phyloP scores from a whole-genome alignment of 495 filamentous ascomycete genomes.

The Penicillium taxi region DNA sequence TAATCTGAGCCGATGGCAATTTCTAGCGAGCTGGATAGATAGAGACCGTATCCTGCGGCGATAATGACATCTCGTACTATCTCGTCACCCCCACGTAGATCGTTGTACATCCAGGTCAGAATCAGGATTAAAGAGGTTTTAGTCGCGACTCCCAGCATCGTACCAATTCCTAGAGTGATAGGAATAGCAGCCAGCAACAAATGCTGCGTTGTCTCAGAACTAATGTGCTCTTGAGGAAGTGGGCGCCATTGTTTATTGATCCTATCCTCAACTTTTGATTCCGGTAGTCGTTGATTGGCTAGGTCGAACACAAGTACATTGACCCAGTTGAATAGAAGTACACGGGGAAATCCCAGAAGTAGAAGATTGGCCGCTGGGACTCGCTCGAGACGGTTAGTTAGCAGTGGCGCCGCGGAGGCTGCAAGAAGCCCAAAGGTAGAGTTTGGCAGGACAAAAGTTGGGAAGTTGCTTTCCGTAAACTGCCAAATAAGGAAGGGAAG shows the following conservation, averaged over 20 bases:
- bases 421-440: too few relatives aligned
- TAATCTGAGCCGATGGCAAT: conserved; percentile 3
- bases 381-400: too few relatives aligned
- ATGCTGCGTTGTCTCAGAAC: conserved; percentile 24
- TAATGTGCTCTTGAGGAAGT: conserved; percentile 37
- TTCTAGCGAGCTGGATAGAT: conserved; percentile 22
- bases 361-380: too few relatives aligned
- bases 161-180: conserved; percentile 18
- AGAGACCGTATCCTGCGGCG: conserved; percentile 30
- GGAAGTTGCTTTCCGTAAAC: too few relatives aligned
- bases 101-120: conserved; percentile 48
- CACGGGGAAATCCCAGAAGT: background rate
- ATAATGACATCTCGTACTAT: conserved; percentile 40
- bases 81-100: conserved; percentile 42
- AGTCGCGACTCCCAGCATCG: background rate
- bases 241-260: conserved; percentile 56
- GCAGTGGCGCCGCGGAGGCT: too few relatives aligned
- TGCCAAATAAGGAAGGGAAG: too few relatives aligned
- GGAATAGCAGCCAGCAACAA: conserved; percentile 32
- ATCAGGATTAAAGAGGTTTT: conserved; percentile 22
- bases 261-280: conserved; percentile 6
- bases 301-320: conserved; percentile 11
- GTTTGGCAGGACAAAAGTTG: too few relatives aligned
- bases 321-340: conserved; percentile 1
- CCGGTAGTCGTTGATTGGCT: conserved; percentile 6